These are phyloP conservation scores for Triticum turgidum DNA, from an alignment of 176 grass and related monocot genomes.

Conservation along the genomic window DNA sequence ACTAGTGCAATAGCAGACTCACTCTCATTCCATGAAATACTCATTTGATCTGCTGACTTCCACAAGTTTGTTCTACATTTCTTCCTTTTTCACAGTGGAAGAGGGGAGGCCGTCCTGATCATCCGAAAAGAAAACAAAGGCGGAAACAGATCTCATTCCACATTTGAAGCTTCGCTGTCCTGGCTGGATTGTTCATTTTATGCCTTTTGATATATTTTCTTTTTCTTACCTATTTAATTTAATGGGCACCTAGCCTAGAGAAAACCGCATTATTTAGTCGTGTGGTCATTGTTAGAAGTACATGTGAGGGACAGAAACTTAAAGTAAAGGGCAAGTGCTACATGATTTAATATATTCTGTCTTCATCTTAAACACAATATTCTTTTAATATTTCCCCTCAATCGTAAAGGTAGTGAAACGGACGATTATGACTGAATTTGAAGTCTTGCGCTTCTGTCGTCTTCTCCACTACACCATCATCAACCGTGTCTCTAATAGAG, in stretches of 20 bases:
- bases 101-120: not conserved
- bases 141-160: not conserved
- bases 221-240: not conserved
- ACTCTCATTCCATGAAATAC: too few species aligned
- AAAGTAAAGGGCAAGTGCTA: too few species aligned
- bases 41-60: not conserved
- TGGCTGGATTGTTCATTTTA: not conserved
- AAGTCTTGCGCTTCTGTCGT: too few species aligned
- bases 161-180: not conserved
- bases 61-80: not conserved
- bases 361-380: too few species aligned
- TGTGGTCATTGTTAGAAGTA: not conserved
- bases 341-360: too few species aligned
- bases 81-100: not conserved
- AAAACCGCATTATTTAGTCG: not conserved
- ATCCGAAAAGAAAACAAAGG: too few species aligned
- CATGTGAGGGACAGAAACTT: too few species aligned
- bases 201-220: not conserved
- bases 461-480: too few species aligned
- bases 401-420: too few species aligned
- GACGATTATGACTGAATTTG: too few species aligned
- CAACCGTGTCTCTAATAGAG: too few species aligned
- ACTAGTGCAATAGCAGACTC: not conserved
- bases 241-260: not conserved
- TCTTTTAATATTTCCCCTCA: too few species aligned